These are phyloP conservation scores for Flaveria bidentis DNA, from an alignment of 129 eudicot species.

Conservation along the genomic window DNA sequence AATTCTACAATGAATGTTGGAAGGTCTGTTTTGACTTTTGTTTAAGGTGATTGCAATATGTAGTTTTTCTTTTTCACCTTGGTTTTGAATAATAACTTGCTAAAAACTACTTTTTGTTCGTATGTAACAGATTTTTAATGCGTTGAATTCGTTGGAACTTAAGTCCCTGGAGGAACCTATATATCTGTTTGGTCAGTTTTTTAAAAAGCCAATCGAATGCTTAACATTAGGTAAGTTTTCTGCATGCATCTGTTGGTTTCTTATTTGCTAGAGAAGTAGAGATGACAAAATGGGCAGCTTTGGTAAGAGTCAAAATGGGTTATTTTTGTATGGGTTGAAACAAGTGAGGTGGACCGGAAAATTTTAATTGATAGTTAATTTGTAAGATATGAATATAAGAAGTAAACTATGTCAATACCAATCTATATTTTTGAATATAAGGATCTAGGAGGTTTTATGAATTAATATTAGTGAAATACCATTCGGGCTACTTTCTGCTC, in stretches of 20 bases:
- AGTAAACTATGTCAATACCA: not conserved
- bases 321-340: not conserved
- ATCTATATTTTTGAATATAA: not conserved
- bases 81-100: conserved; percentile 2
- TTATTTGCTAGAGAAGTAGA: not conserved
- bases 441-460: not conserved
- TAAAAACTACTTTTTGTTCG: conserved; percentile 7
- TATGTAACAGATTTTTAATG: conserved; percentile 67
- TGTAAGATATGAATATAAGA: not conserved
- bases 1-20: conserved; percentile 91
- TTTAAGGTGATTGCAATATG: conserved; percentile 52
- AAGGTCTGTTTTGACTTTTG: conserved; percentile 80
- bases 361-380: not conserved
- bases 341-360: not conserved
- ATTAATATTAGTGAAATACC: not conserved
- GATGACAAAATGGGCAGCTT: not conserved
- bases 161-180: conserved; percentile 97
- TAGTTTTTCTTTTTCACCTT: conserved; percentile 29
- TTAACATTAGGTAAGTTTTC: conserved; percentile 74
- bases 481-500: not conserved
- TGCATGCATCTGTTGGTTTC: not conserved
- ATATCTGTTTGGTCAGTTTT: conserved; percentile 94
- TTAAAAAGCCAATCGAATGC: conserved; percentile 92
- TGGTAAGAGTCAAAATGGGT: not conserved
- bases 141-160: conserved; percentile 90